Base-by-base conservation (phyloP, 1,139 yeast genomes). In the Nadsonia starkeyi-henricii region DNA sequence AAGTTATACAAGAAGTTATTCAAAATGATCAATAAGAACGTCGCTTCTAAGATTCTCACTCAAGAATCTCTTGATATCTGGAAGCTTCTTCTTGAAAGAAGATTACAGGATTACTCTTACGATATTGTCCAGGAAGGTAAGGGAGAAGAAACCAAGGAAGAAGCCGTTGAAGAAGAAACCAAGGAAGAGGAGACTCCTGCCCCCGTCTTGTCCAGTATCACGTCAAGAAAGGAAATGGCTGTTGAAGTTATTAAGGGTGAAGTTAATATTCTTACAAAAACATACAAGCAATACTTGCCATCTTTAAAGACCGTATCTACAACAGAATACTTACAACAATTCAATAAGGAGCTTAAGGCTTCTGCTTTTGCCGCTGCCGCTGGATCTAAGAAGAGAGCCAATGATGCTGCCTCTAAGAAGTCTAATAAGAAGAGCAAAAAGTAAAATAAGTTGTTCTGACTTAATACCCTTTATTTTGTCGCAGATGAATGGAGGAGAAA, bases 231-330 rank as follows among this genome's bases (percentile, higher is more conserved):
- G 20, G 54, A 50, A 8, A 59, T 59, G 62, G 55, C 58, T 7
- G 42, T 47, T 5, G 62, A 60, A 43, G 54, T 60, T 17, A 49
- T 60, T 9, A 41, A 54, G 2, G 59, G 61, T 3, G 64, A 60
- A 43, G 51, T 56, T 21, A 51, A 59, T 8, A 55, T 59, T 30
- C 50, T 60, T n/a, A 37, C 44, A 20, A 46, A 53, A 15, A 33
- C 39, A 33, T 33, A 33, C 17, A 33, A 33, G 17, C 39, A 33
- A 15, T 33, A 13, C 17, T 33, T 33, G 17, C 39, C 39, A 33
- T 33, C 39, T 12, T n/a, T 33, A 15, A 33, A 12, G 4, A 15
- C 12, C 17, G 39, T 33, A 8, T 9, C 39, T 33, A 33, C 39
- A 33, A 13, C 39, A 15, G 39, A 33, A 13, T 33, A 33, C 39